Conservation (phyloP, 306 rosid genomes). For the Luffa acutangula region DNA sequence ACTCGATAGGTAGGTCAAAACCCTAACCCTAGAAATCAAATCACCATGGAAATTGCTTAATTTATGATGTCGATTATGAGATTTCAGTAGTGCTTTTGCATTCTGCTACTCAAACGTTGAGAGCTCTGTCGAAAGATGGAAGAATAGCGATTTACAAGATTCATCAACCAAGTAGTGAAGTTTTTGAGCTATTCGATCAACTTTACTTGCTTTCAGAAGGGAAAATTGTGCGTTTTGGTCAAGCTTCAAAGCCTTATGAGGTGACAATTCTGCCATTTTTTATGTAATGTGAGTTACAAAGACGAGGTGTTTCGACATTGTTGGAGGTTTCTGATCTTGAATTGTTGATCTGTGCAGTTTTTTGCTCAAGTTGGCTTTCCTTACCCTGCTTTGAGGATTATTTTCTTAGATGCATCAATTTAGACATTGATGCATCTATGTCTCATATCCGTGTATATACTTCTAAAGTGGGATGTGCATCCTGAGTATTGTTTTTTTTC, state of each 20-base stretch:
- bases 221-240: too few relatives aligned
- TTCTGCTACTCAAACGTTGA: conserved; percentile 85
- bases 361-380: conserved; percentile 95
- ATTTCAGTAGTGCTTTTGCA: conserved; percentile 74
- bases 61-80: background rate
- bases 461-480: too few relatives aligned
- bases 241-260: too few relatives aligned
- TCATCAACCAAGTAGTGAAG: too few relatives aligned
- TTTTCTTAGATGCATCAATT: conserved; percentile 80
- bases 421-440: conserved; percentile 57
- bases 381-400: conserved; percentile 92
- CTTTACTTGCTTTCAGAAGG: too few relatives aligned
- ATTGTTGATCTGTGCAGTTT: conserved; percentile 39
- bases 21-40: background rate
- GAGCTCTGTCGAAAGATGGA: conserved; percentile 75
- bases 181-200: too few relatives aligned
- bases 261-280: too few relatives aligned
- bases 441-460: too few relatives aligned
- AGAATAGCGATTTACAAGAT: conserved; percentile 53
- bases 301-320: conserved; percentile 5
- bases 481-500: too few relatives aligned
- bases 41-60: too few relatives aligned
- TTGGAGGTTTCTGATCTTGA: background rate
- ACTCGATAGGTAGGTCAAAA: conserved; percentile 51
- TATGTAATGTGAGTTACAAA: too few relatives aligned